Percentiles rank a stretch among this genome's conserved stretches.
phyloP scores from a whole-genome alignment of 176 grass and related monocot species.

The Themeda triandra region DNA sequence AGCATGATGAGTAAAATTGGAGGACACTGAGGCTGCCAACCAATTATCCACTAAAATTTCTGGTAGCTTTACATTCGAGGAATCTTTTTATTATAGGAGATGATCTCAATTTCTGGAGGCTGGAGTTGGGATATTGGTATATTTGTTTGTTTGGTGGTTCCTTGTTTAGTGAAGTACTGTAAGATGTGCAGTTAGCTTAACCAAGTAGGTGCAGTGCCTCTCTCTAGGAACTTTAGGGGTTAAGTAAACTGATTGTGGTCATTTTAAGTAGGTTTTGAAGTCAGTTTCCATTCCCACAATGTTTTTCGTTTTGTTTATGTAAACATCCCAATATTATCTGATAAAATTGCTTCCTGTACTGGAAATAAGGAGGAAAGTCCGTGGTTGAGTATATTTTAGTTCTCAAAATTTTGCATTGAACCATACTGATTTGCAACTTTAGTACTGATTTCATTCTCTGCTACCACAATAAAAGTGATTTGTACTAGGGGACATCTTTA shows the following conservation, averaged over 20 bases:
- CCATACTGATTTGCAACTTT: not conserved
- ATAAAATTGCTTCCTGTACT: not conserved
- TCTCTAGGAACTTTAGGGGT: not conserved
- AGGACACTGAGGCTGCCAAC: not conserved
- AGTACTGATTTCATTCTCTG: not conserved
- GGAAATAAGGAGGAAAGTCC: not conserved
- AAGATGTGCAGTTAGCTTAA: not conserved
- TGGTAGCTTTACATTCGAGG: not conserved
- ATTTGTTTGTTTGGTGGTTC: not conserved
- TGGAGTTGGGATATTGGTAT: not conserved
- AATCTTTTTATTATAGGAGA: not conserved
- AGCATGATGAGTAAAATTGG: not conserved
- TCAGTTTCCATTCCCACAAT: not conserved
- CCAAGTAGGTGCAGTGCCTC: not conserved
- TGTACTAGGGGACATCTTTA: not conserved
- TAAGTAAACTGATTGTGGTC: not conserved
- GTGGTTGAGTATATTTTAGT: not conserved
- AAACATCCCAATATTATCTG: not conserved
- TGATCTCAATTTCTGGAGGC: not conserved
- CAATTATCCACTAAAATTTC: not conserved
- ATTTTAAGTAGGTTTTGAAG: not conserved
- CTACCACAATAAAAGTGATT: not conserved
- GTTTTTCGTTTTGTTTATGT: not conserved
- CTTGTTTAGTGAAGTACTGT: not conserved
- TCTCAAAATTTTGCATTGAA: not conserved